Base-by-base conservation (phyloP, 2,329 filamentous ascomycete species). In the Xylariaceae sp. region DNA sequence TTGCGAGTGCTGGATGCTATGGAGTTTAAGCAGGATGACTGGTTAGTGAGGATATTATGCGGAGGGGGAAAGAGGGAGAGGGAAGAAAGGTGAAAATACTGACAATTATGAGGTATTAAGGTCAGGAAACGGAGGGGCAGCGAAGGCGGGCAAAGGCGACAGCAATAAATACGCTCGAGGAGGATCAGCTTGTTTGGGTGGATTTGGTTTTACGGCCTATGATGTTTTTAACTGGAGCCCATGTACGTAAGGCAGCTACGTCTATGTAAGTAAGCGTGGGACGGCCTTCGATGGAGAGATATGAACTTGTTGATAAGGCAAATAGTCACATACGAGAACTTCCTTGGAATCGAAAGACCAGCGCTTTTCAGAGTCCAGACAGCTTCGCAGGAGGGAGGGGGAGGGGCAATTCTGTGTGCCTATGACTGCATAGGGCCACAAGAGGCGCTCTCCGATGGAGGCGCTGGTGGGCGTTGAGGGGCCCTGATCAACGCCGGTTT, bases 41-140 rank as follows among this genome's bases (percentile, higher is more conserved):
- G 11, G 21, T 6, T 24, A 24, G 7, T 11, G 6, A 24, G 11
- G 6, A 11, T 6, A 24, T 24, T 24, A 24, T 11, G 6, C 21
- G 11, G 21, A 24, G 7, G 6, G 16, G 14, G 19, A 19, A 8
- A 28, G 5, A 40, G 30, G 12, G 32, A 36, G 37, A 30, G 21
- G 33, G 21, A 11, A 24, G 19, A 32, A n/a, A 14, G 15, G n/a
- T 31, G 19, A 30, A 30, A 17, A 28, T 41, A 23, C 5, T 9
- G 19, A 23, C 35, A 34, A 24, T 23, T 24, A 38, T 47, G 44
- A 44, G 44, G 41, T 44, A 39, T 47, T 46, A 43, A 46, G 36
- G 14, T 28, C 37, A 24, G 18, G n/a, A n/a, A 26, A 27, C 28
- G 36, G 41, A 37, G 34, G 44, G 30, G 18, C 37, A 34, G 18